Percentiles rank a stretch among this genome's conserved stretches.
Conservation (phyloP, 148 eudicot genomes). For the Cornus suecica region DNA sequence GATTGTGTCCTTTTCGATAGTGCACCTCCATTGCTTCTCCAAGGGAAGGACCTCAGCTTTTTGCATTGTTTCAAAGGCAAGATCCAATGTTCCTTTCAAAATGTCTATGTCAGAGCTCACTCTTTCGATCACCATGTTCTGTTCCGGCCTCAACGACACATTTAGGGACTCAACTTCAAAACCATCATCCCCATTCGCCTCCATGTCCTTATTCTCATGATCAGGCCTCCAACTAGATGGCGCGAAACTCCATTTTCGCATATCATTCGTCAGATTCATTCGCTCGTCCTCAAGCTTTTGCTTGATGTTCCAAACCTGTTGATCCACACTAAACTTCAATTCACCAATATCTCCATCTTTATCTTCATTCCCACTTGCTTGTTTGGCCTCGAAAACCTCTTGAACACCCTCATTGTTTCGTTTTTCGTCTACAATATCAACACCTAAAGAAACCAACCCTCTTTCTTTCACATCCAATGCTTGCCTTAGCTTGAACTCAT, state of each 20-base stretch:
- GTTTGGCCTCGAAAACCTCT: neutral
- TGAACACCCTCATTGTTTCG: constrained; percentile 8
- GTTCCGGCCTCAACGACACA: constrained; percentile 17
- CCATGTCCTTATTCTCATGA: neutral
- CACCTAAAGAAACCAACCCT: constrained; percentile 27
- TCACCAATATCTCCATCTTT: constrained; percentile 31
- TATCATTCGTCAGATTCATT: constrained; percentile 18
- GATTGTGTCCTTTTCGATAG: constrained; percentile 46
- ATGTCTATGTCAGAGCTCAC: constrained; percentile 66
- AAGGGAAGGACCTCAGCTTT: constrained; percentile 35
- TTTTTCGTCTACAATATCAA: constrained; percentile 18
- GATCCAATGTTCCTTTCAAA: constrained; percentile 51
- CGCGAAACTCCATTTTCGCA: constrained; percentile 6
- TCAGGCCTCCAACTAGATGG: neutral
- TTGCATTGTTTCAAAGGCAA: constrained; percentile 53
- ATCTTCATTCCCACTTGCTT: constrained; percentile 16
- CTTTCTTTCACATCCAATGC: constrained; percentile 37
- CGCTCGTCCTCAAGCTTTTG: constrained; percentile 53
- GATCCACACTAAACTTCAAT: constrained; percentile 42
- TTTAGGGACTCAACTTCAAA: constrained; percentile 14
- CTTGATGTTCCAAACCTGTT: constrained; percentile 45
- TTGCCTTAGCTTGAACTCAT: constrained; percentile 28
- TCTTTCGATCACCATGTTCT: constrained; percentile 33
- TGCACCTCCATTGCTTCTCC: constrained; percentile 50
- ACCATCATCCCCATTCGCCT: constrained; percentile 11